Base-by-base conservation (phyloP, 345 rosid genomes). In the Raphanus sativus region DNA sequence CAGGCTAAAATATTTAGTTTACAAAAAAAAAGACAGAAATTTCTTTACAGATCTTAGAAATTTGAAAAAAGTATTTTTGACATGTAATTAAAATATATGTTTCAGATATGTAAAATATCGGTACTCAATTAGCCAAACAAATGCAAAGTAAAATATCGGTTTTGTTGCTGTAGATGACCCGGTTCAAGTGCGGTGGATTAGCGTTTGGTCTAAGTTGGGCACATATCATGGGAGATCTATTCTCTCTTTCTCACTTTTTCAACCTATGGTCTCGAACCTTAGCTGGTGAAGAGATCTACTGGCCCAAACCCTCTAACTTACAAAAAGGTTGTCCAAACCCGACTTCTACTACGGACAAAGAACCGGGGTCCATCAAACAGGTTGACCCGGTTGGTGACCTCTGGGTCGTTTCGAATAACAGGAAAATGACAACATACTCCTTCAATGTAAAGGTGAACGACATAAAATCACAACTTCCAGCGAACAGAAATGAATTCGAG, bases 121-220 rank as follows among this genome's bases (percentile, higher is more conserved):
- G 26, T 54, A 55, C 25, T 15, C 58, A 15, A 5, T 52, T 52
- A 45, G 52, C 16, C 6, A 45, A 45, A 45, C 2, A 45, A 40
- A 40, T 0, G 8, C 4, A 38, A 38, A 21, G 52, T 64, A 17
- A 42, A 3, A 62, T 63, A 65, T 36, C 8, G 62, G 64, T 70
- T 69, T 69, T 76, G 17, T 61, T 50, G 28, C 1, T n/a, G 42
- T 82, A 91, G 94, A 32, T 86, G 10, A 91, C 95, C n/a, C 65
- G 77, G 67, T 89, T 91, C 83, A 87, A 75, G 16, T 89, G 97
- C 65, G 97, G 95, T 65, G 97, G 93, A 38, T 28, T 86, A 69
- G 84, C 93, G 8, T 0, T 91, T 12, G 94, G 97, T 70, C 4
- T 91, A 0, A 87, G 90, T 59, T 91, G 95, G 93, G 84, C 89